These are phyloP conservation scores for Lentinula sp. DNA, from an alignment of 768 basidiomycete genomes.

Conservation along the genomic window DNA sequence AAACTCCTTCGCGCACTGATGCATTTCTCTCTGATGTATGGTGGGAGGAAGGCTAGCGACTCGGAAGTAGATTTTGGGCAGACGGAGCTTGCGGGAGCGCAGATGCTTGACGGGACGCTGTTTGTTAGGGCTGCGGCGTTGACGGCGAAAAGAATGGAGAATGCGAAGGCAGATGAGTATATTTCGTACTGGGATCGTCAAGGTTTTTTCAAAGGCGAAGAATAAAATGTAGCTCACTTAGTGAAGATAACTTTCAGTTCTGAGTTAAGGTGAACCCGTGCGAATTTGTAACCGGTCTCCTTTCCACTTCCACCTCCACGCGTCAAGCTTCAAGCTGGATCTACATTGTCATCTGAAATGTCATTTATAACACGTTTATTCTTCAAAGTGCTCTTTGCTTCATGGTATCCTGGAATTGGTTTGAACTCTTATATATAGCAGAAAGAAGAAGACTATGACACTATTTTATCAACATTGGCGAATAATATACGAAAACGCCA, in stretches of 20 bases:
- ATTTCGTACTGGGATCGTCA: background rate
- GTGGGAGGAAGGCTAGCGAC: slow-evolving; percentile 22
- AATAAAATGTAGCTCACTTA: background rate
- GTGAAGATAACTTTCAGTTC: no score
- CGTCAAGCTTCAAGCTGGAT: background rate
- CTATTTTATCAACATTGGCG: slow-evolving; percentile 61
- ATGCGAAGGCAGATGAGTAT: background rate
- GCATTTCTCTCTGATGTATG: slow-evolving; percentile 40
- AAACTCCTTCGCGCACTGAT: slow-evolving; percentile 45
- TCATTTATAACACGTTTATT: slow-evolving; percentile 24
- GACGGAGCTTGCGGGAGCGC: slow-evolving; percentile 43
- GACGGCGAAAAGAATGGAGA: slow-evolving; percentile 18
- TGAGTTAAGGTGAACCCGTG: no score
- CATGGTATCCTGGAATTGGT: background rate
- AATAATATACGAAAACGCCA: slow-evolving; percentile 69
- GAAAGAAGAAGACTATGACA: slow-evolving; percentile 71
- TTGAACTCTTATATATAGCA: slow-evolving; percentile 24
- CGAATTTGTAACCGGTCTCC: no score
- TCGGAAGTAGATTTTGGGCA: slow-evolving; percentile 19
- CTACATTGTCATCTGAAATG: slow-evolving; percentile 10
- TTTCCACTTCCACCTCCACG: background rate
- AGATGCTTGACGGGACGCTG: slow-evolving; percentile 55
- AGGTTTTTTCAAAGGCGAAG: background rate
- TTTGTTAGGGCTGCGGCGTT: slow-evolving; percentile 55
- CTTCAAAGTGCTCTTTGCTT: slow-evolving; percentile 18